These are phyloP conservation scores for Trifolium dubium DNA, from an alignment of 306 rosid genomes.

Conservation along the genomic window DNA sequence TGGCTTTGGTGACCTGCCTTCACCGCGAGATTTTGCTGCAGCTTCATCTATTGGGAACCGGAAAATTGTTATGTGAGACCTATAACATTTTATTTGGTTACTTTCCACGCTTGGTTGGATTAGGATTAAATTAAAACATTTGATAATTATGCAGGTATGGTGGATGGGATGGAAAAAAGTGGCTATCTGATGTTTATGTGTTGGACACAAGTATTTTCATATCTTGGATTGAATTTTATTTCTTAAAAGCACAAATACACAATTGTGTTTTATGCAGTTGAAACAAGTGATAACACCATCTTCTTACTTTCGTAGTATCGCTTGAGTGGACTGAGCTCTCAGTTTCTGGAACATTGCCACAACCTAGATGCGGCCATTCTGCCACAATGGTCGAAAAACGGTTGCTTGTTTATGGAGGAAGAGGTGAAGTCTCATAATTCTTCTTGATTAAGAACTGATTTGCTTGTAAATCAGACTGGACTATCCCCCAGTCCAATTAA, in stretches of 20 bases:
- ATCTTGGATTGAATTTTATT: conserved; percentile 24
- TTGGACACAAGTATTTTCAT: conserved; percentile 81
- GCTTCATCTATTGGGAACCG: conserved; percentile 92
- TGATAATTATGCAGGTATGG: conserved; percentile 74
- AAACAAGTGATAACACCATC: conserved; percentile 36
- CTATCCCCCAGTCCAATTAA: not conserved
- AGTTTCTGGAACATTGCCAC: conserved; percentile 80
- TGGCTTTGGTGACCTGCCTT: conserved; percentile 93
- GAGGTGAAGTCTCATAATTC: conserved; percentile 64
- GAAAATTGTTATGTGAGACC: conserved; percentile 85
- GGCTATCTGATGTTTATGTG: conserved; percentile 92
- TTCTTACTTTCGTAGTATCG: conserved; percentile 62
- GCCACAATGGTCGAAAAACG: conserved; percentile 94
- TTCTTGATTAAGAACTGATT: conserved; percentile 27
- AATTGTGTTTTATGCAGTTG: conserved; percentile 29
- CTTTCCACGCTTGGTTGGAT: not conserved
- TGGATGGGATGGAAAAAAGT: conserved; percentile 99
- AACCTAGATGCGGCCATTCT: conserved; percentile 93
- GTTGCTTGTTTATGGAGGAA: conserved; percentile 91
- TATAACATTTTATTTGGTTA: conserved; percentile 11
- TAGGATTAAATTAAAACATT: conserved; percentile 27
- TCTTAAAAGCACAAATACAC: conserved; percentile 1
- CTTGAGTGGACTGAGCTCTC: conserved; percentile 94
- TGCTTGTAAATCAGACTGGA: not conserved
- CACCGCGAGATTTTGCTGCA: conserved; percentile 89